Base-by-base conservation (phyloP, 2,329 filamentous ascomycete species). In the Sarocladium brachiariae region DNA sequence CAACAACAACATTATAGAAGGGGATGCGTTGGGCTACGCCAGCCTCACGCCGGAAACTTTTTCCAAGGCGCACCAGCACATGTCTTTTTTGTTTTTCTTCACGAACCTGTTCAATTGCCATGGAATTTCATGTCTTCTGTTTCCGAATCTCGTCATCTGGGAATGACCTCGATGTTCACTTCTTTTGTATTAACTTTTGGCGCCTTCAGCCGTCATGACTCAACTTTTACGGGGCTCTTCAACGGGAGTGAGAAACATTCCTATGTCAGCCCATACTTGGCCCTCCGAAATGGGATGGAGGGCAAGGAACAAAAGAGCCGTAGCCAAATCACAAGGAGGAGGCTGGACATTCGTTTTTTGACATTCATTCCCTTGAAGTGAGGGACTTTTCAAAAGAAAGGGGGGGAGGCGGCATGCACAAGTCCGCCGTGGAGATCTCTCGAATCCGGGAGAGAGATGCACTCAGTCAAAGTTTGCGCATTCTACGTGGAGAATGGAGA, bases 111-210 rank as follows among this genome's bases (percentile, higher is more conserved):
- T 47, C 46, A 24, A 13, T 25, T 49, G 50, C 38, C 50, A 34
- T 34, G 43, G 47, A 51, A 39, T 47, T 50, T 43, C 14, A 50
- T 31, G 19, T 48, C 25, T 52, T 51, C 35, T 23, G 8, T 45
- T 51, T 16, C 33, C 25, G 35, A 50, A 39, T 51, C 33, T 30
- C 39, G 39, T 43, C 39, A 43, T 43, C 39, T 43, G 39, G 39
- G 27, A 14, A 43, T 43, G 39, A 43, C 37, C 39, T 37, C 13
- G 27, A 30, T n/a, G 39, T 30, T 27, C 37, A 35, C 19, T 49
- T 49, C 33, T 35, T n/a, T 34, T 37, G 30, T 49, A 35, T 49
- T n/a, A 35, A 37, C 11, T 37, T 49, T 30, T 48, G 19, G 10
- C 45, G 7, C 13, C 11, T 43, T 43, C 23, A 18, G 38, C 9